Conservation (phyloP, 208 protist genomes). For the Acanthamoeba rhysodes region DNA sequence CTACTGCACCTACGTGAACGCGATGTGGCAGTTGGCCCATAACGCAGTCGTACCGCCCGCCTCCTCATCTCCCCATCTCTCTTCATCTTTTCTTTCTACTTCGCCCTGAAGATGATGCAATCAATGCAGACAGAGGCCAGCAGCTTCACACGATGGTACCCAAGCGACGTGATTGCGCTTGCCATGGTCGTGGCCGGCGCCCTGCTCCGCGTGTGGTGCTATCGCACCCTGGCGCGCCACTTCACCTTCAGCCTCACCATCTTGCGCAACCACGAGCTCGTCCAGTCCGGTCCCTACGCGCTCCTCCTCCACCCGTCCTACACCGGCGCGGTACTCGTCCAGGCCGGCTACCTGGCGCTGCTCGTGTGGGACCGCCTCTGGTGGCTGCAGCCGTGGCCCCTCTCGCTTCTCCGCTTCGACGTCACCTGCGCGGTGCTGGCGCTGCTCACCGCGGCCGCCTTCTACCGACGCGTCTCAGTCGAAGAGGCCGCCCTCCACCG, state of each 20-base stretch:
- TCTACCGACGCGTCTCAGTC: background rate
- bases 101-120: background rate
- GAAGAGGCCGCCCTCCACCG: background rate
- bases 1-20: background rate
- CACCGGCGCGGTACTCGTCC: background rate
- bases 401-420: slow-evolving; percentile 17
- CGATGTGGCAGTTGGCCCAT: background rate
- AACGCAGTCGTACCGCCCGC: background rate
- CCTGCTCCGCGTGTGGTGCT: background rate
- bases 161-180: background rate
- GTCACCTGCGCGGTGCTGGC: background rate
- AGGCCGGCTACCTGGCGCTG: slow-evolving; percentile 1
- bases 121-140: background rate
- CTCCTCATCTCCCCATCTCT: background rate
- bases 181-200: background rate
- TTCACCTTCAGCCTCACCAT: slow-evolving; percentile 33
- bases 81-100: background rate
- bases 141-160: slow-evolving; percentile 8
- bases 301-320: slow-evolving; percentile 46
- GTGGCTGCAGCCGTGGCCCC: slow-evolving; percentile 13
- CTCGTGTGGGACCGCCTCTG: slow-evolving; percentile 36
- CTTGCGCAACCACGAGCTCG: slow-evolving; percentile 31
- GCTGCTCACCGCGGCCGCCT: background rate
- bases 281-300: slow-evolving; percentile 35
- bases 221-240: slow-evolving; percentile 14